Base-by-base conservation (phyloP, 2,329 filamentous ascomycete genomes). In the Metarhizium sp. region DNA sequence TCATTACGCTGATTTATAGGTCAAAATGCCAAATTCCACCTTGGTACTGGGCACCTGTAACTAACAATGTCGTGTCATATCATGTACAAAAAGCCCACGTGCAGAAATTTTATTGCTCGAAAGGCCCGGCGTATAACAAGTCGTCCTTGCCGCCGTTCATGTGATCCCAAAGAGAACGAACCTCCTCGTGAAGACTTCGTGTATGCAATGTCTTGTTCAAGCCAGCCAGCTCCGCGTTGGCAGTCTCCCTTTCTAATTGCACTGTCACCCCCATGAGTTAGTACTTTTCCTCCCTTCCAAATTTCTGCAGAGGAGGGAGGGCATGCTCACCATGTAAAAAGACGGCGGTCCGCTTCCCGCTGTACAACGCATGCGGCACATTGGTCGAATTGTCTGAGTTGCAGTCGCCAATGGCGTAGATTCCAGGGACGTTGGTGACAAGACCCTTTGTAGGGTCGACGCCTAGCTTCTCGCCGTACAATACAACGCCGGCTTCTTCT, bases 371-470 rank as follows among this genome's bases (percentile, higher is more conserved):
- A 58, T 84, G 81, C 0, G 80, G 80, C 0, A 85, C 76, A 59
- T 85, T 85, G 3, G 80, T 84, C 8, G 73, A 70, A n/a, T 77
- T 77, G 53, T 84, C 81, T 36, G 75, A 76, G 66, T 85, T 85
- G 13, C 76, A 77, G 59, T 85, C 82, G 0, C 82, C 82, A 20
- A 85, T 66, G 5, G 78, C 81, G 60, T 78, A 85, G 0, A 84
- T 75, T 1, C 80, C 80, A 0, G 68, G 62, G 4, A 82, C 61
- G 53, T 75, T 84, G 0, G 81, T 83, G 14, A 69, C 61, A 57
- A 79, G 70, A 0, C 75, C 77, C n/a, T 67, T 69, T 2, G 66
- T 57, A 0, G 45, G 40, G 43, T 78, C 71, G 0, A 72, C 75
- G 0, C 68, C 67, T 16, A 84, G 70, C 5, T 77, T 73, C 8